These are phyloP conservation scores for Trichosporon ovoides DNA, from an alignment of 1,284 basidiomycete genomes.

Conservation along the genomic window DNA sequence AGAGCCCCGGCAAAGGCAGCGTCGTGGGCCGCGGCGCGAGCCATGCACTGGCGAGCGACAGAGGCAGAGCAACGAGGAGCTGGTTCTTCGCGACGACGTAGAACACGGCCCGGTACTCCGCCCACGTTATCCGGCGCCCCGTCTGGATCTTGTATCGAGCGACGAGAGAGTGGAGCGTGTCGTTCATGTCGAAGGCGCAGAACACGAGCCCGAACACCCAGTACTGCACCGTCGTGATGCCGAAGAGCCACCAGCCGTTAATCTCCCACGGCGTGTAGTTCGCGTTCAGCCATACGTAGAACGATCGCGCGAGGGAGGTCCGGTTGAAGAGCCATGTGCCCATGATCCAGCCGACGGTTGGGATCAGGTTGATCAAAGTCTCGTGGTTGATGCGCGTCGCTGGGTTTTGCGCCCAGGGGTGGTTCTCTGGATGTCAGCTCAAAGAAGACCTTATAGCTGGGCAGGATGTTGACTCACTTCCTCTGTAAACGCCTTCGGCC, in stretches of 20 bases:
- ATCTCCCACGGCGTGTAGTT: conserved; percentile 16
- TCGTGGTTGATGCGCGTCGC: conserved; percentile 16
- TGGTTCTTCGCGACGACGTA: conserved; percentile 12
- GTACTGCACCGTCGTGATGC: conserved; percentile 13
- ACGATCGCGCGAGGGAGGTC: neutral
- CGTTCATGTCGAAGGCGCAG: conserved; percentile 16
- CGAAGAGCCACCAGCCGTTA: conserved; percentile 12
- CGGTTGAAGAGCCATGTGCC: conserved; percentile 8
- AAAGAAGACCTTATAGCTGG: too few species aligned
- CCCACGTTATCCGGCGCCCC: conserved; percentile 15
- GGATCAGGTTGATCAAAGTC: conserved; percentile 2
- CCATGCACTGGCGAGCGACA: neutral
- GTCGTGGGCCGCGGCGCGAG: conserved; percentile 1
- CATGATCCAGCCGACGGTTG: conserved; percentile 10
- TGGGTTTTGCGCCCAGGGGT: conserved; percentile 12
- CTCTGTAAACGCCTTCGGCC: neutral
- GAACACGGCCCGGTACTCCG: conserved; percentile 13
- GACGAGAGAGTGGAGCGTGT: conserved; percentile 13
- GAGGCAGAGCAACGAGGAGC: conserved; percentile 13
- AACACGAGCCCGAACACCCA: conserved; percentile 13
- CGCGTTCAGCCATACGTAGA: conserved; percentile 16
- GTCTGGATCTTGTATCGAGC: conserved; percentile 19
- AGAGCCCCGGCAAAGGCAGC: conserved; percentile 8
- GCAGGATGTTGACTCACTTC: conserved; percentile 7
- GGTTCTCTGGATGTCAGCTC: conserved; percentile 16